Percentiles rank a stretch among this genome's conserved stretches.
Conservation (phyloP, 2,329 filamentous ascomycete species). For the Hymenoscyphus scutula region DNA sequence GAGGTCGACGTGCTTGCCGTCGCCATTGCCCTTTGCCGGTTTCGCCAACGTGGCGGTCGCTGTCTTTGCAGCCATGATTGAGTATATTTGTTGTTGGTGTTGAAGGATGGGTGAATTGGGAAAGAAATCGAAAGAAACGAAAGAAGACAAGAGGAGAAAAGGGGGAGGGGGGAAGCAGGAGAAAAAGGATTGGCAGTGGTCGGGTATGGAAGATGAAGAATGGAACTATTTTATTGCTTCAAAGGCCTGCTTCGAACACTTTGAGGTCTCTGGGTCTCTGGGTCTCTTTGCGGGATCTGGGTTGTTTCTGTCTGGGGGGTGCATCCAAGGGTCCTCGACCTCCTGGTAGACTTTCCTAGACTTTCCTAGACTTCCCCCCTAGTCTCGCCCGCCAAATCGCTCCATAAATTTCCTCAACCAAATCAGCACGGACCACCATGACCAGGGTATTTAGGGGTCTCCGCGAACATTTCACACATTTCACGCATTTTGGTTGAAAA, state of each 20-base stretch:
- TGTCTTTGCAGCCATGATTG: slow-evolving; percentile 9
- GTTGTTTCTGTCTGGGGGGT: neutral
- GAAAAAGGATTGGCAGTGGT: neutral
- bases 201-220: neutral
- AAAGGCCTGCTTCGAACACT: neutral
- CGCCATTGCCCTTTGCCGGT: slow-evolving; percentile 23
- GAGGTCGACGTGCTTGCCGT: slow-evolving; percentile 44
- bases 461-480: too few species aligned
- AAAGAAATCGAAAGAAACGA: neutral
- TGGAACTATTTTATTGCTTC: neutral
- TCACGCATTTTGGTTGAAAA: too few species aligned
- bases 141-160: neutral
- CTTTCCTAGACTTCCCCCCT: too few species aligned
- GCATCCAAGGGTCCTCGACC: neutral
- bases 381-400: neutral
- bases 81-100: neutral
- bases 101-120: neutral
- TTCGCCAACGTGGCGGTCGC: neutral
- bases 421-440: neutral
- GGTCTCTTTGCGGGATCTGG: neutral
- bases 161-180: neutral
- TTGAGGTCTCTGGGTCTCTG: neutral
- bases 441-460: neutral
- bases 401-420: slow-evolving; percentile 2
- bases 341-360: too few species aligned